Conservation (phyloP, 768 basidiomycete species). For the Hypholoma fasciculare region DNA sequence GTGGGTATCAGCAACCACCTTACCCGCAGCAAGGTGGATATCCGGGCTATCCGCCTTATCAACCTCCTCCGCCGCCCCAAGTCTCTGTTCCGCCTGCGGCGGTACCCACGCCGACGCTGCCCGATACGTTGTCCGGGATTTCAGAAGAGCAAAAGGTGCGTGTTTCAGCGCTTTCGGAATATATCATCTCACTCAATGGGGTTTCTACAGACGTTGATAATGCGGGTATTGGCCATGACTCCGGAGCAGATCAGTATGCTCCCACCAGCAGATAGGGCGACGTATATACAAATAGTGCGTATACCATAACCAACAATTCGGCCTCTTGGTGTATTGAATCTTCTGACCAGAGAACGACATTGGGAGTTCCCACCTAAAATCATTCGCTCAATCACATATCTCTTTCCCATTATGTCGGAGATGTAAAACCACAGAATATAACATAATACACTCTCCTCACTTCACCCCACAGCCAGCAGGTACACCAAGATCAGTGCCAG, state of each 20-base stretch:
- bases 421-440: background rate
- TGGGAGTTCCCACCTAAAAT: slow-evolving; percentile 33
- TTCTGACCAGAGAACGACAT: slow-evolving; percentile 34
- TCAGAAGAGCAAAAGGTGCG: slow-evolving; percentile 70
- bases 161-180: slow-evolving; percentile 14
- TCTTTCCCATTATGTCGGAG: background rate
- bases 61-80: background rate
- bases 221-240: slow-evolving; percentile 80
- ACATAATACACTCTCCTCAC: too few species aligned
- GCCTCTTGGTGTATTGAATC: background rate
- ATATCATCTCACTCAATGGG: background rate
- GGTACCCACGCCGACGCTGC: slow-evolving; percentile 32
- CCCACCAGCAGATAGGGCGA: slow-evolving; percentile 71
- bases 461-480: slow-evolving; percentile 9
- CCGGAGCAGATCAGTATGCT: slow-evolving; percentile 80
- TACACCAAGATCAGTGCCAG: slow-evolving; percentile 13
- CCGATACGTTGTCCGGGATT: slow-evolving; percentile 56
- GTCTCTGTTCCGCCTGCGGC: slow-evolving; percentile 21
- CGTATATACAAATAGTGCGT: slow-evolving; percentile 82
- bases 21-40: slow-evolving; percentile 15
- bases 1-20: slow-evolving; percentile 8
- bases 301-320: background rate
- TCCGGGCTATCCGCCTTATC: slow-evolving; percentile 23
- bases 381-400: background rate
- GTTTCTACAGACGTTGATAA: slow-evolving; percentile 58